These are phyloP conservation scores for Ceratocystis harringtonii DNA, from an alignment of 2,329 filamentous ascomycete species.

Conservation along the genomic window DNA sequence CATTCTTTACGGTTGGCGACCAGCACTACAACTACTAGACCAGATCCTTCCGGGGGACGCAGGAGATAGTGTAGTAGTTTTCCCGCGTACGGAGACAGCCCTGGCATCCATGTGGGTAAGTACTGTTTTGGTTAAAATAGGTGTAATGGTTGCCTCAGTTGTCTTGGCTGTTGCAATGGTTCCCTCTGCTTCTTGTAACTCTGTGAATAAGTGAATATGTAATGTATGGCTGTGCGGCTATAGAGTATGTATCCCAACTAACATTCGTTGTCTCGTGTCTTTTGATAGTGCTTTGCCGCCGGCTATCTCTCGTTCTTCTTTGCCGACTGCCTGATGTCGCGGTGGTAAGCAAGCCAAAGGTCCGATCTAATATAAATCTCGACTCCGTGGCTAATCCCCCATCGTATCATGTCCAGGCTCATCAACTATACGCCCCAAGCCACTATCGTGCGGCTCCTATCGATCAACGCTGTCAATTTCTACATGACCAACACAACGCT, in stretches of 20 bases:
- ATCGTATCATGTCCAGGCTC: slow-evolving; percentile 39
- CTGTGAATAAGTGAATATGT: too few species aligned
- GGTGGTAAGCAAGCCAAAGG: slow-evolving; percentile 42
- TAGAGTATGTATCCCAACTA: neutral
- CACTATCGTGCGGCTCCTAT: slow-evolving; percentile 63
- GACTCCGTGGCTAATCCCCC: neutral
- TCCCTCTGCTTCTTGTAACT: neutral
- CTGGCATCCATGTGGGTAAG: slow-evolving; percentile 61
- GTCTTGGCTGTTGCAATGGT: slow-evolving; percentile 1
- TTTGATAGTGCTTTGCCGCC: slow-evolving; percentile 53
- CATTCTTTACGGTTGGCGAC: slow-evolving; percentile 56
- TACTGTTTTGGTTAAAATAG: slow-evolving; percentile 17
- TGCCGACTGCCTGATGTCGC: slow-evolving; percentile 70
- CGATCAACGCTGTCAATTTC: slow-evolving; percentile 58
- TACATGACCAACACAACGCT: slow-evolving; percentile 61
- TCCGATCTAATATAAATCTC: slow-evolving; percentile 15
- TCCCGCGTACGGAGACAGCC: slow-evolving; percentile 48
- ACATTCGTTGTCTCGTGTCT: neutral
- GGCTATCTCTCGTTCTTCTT: slow-evolving; percentile 73
- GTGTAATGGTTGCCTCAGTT: neutral
- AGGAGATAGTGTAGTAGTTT: slow-evolving; percentile 17
- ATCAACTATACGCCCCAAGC: slow-evolving; percentile 71
- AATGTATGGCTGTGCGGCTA: neutral
- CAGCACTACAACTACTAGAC: slow-evolving; percentile 51
- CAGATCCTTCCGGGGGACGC: slow-evolving; percentile 36